Conservation (phyloP, 495 filamentous ascomycete genomes). For the Rhizodiscina lignyota region DNA sequence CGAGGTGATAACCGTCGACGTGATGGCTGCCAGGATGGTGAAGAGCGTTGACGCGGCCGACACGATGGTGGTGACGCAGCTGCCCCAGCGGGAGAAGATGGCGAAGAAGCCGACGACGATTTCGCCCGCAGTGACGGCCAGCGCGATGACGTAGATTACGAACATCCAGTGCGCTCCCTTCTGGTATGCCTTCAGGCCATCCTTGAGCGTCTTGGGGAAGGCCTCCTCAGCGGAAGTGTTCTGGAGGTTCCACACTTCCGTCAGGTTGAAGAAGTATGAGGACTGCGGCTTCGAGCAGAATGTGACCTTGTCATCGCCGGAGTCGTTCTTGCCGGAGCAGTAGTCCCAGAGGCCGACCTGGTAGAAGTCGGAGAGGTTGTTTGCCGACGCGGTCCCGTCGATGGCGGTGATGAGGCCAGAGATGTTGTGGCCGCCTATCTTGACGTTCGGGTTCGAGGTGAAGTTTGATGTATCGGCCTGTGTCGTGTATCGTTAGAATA, state of each 20-base stretch:
- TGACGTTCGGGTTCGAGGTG: conserved; percentile 4
- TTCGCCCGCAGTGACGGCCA: conserved; percentile 50
- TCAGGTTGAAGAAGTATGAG: conserved; percentile 63
- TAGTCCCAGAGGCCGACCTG: conserved; percentile 73
- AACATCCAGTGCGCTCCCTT: conserved; percentile 69
- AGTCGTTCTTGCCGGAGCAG: conserved; percentile 44
- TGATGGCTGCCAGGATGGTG: conserved; percentile 32
- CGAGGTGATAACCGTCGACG: conserved; percentile 22
- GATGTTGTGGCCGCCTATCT: conserved; percentile 17
- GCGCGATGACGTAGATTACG: conserved; percentile 49
- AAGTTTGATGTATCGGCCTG: conserved; percentile 19
- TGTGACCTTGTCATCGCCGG: conserved; percentile 30
- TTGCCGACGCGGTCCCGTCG: conserved; percentile 4
- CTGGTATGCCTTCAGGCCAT: conserved; percentile 53
- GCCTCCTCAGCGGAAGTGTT: conserved; percentile 28
- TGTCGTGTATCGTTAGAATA: conserved; percentile 3
- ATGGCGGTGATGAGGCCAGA: conserved; percentile 16
- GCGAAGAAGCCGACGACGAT: conserved; percentile 55
- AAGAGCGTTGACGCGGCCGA: conserved; percentile 34
- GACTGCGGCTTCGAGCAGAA: conserved; percentile 41
- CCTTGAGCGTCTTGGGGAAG: conserved; percentile 45
- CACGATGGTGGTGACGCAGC: conserved; percentile 63
- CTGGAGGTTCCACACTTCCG: conserved; percentile 44
- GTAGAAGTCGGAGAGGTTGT: conserved; percentile 58
- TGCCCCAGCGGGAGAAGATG: conserved; percentile 51